Percentiles rank a stretch among this genome's conserved stretches.
Evolutionary conservation across 1,139 yeast genomes (phyloP).

Genomic region (Barnettozyma hawaiiensis): DNA sequence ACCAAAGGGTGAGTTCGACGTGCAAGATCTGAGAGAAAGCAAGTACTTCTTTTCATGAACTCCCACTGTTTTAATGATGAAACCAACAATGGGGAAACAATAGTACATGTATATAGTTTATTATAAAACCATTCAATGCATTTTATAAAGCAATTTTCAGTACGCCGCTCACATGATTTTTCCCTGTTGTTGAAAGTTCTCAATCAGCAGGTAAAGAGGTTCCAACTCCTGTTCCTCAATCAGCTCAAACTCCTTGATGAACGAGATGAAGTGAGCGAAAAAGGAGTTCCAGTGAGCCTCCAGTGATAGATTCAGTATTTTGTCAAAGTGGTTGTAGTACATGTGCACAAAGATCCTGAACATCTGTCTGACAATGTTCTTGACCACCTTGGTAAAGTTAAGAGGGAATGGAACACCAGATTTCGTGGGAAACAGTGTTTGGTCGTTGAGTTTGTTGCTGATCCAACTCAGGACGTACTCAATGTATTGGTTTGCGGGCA

Average conservation of each 20-base stretch:
- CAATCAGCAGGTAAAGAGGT: conserved; percentile 74
- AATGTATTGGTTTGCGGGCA: conserved; percentile 91
- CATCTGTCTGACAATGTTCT: conserved; percentile 86
- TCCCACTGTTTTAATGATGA: background rate
- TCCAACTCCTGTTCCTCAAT: conserved; percentile 74
- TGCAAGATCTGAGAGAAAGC: conserved; percentile 62
- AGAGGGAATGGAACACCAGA: conserved; percentile 93
- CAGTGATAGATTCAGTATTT: conserved; percentile 76
- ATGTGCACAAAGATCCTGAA: conserved; percentile 95
- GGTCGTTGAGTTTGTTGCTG: conserved; percentile 80
- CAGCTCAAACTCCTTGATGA: conserved; percentile 76
- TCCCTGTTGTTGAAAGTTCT: conserved; percentile 78
- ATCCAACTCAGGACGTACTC: conserved; percentile 93
- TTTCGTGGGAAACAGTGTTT: conserved; percentile 85
- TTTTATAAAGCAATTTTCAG: too few relatives aligned
- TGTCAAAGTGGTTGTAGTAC: conserved; percentile 91
- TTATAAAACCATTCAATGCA: too few relatives aligned
- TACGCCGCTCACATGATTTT: conserved; percentile 53
- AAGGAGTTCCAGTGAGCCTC: conserved; percentile 99
- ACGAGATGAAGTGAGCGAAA: conserved; percentile 91
- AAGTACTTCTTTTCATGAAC: conserved; percentile 63
- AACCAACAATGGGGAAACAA: background rate
- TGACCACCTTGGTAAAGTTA: conserved; percentile 73
- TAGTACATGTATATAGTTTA: conserved; percentile 8
- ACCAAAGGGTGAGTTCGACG: conserved; percentile 78